These are phyloP conservation scores for Bisporella sp. DNA, from an alignment of 2,329 filamentous ascomycete genomes.

Conservation along the genomic window DNA sequence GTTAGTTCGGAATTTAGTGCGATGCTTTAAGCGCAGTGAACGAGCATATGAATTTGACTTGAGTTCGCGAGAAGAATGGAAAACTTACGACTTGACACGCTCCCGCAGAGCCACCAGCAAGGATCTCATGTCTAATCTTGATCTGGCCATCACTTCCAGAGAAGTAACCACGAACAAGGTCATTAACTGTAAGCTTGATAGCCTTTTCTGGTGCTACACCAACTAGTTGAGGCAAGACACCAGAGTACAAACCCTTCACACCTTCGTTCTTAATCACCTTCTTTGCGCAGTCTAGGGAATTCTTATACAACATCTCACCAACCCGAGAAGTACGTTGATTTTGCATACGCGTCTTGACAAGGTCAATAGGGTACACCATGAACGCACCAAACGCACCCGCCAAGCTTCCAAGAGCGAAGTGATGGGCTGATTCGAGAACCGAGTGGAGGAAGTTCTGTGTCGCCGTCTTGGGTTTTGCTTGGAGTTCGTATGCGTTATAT, in stretches of 20 bases:
- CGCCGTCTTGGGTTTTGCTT: constrained; percentile 45
- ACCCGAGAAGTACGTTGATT: constrained; percentile 83
- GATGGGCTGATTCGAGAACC: constrained; percentile 73
- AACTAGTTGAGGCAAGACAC: constrained; percentile 88
- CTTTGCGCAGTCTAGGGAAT: constrained; percentile 89
- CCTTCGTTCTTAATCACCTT: constrained; percentile 95
- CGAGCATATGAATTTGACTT: too few species aligned
- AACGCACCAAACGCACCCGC: constrained; percentile 97
- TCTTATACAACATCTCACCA: constrained; percentile 89
- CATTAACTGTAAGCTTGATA: constrained; percentile 98
- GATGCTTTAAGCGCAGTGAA: not conserved
- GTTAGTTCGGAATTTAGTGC: not conserved
- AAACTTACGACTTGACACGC: constrained; percentile 87
- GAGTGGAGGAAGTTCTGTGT: constrained; percentile 53
- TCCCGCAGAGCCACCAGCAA: constrained; percentile 85
- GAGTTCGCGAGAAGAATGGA: not conserved
- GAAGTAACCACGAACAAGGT: constrained; percentile 73
- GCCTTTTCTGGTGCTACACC: constrained; percentile 99
- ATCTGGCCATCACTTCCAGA: constrained; percentile 72
- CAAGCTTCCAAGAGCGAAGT: constrained; percentile 82
- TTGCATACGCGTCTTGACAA: constrained; percentile 98
- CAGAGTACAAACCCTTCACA: constrained; percentile 82
- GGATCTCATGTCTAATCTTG: constrained; percentile 60
- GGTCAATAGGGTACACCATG: constrained; percentile 98
- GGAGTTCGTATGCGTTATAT: constrained; percentile 22